These are phyloP conservation scores for Ophiognomonia clavigignenti-juglandacearum DNA, from an alignment of 2,329 filamentous ascomycete species.

Conservation along the genomic window DNA sequence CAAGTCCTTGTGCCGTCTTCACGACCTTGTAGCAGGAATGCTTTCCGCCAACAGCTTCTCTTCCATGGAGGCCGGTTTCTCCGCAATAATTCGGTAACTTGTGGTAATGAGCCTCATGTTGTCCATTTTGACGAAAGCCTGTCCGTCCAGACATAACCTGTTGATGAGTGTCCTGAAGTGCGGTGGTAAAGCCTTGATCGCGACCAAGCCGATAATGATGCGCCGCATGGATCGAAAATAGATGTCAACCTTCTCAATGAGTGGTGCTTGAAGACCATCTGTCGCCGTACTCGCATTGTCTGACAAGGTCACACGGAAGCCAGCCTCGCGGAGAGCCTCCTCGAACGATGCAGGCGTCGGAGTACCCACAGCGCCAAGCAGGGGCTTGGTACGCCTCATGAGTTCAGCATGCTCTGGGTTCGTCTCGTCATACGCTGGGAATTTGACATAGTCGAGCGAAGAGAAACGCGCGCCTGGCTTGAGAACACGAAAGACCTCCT, in stretches of 20 bases:
- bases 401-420: conserved; percentile 43
- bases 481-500: conserved; percentile 43
- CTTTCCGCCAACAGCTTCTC: no score
- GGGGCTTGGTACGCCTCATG: conserved; percentile 49
- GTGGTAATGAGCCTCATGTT: conserved; percentile 46
- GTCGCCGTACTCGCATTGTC: conserved; percentile 43
- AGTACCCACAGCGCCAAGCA: conserved; percentile 51
- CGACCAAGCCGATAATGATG: conserved; percentile 43
- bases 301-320: conserved; percentile 40
- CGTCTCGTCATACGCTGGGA: conserved; percentile 41
- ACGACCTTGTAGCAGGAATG: no score
- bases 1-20: no score
- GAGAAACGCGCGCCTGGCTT: conserved; percentile 47
- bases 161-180: conserved; percentile 51
- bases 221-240: conserved; percentile 48
- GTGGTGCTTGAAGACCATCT: conserved; percentile 43
- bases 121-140: conserved; percentile 53
- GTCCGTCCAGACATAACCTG: conserved; percentile 45
- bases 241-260: conserved; percentile 49
- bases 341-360: conserved; percentile 44
- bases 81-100: conserved; percentile 47
- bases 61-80: conserved; percentile 30
- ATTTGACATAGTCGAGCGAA: conserved; percentile 48
- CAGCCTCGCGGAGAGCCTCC: conserved; percentile 38
- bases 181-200: conserved; percentile 38